These are phyloP conservation scores for Suillus paluster DNA, from an alignment of 768 basidiomycete species.

Conservation along the genomic window DNA sequence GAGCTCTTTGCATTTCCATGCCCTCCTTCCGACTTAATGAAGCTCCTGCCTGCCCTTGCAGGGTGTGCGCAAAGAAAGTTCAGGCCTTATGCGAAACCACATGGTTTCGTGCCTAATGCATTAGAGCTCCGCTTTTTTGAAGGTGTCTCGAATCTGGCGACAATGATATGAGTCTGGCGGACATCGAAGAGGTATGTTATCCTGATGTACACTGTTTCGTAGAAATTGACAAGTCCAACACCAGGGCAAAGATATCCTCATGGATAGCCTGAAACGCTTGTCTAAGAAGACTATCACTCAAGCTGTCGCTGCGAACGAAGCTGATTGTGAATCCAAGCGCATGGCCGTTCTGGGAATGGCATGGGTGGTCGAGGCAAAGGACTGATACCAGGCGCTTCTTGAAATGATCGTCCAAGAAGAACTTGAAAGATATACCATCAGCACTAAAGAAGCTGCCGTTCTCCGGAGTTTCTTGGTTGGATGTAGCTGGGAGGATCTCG, in stretches of 20 bases:
- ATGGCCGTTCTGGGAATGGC: not conserved
- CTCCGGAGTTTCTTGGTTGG: not conserved
- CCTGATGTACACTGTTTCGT: not conserved
- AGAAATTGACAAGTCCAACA: not conserved
- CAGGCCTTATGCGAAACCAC: not conserved
- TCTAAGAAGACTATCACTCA: not conserved
- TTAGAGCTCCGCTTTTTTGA: not conserved
- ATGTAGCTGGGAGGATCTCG: not conserved
- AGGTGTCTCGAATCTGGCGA: not conserved
- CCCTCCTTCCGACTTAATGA: not conserved
- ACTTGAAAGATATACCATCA: not conserved
- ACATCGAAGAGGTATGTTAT: not conserved
- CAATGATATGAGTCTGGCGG: not conserved
- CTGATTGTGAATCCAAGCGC: not conserved
- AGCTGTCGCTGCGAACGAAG: not conserved
- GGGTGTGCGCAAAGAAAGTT: not conserved
- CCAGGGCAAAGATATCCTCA: not conserved
- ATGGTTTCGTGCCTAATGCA: not conserved
- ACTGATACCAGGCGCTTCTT: not conserved
- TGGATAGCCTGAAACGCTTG: not conserved
- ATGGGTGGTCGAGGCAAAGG: not conserved
- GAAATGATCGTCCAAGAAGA: not conserved
- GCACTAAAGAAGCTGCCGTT: not conserved
- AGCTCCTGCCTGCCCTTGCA: not conserved
- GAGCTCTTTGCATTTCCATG: not conserved